A percentile compares a stretch with the other conserved stretches of the same genome.
These are phyloP conservation scores for Saccharomycopsis fermentans DNA, from an alignment of 805 yeast genomes.

Conservation along the genomic window DNA sequence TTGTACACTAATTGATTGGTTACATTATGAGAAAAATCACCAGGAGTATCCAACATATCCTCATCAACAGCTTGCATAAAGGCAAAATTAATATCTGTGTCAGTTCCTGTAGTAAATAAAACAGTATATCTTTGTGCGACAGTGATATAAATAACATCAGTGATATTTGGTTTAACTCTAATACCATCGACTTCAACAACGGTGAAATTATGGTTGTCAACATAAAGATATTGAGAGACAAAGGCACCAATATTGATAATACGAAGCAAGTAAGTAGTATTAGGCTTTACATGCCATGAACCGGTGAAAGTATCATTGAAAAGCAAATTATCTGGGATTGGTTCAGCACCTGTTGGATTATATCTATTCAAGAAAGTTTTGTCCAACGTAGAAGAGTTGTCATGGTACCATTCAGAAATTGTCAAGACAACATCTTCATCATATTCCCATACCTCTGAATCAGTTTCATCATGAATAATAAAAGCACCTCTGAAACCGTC, in stretches of 20 bases:
- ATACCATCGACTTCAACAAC: constrained; percentile 92
- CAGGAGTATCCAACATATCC: constrained; percentile 75
- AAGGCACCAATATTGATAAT: constrained; percentile 84
- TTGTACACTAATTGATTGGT: constrained; percentile 66
- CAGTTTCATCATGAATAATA: constrained; percentile 57
- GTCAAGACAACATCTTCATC: constrained; percentile 70
- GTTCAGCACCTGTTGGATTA: constrained; percentile 98
- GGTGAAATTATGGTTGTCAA: constrained; percentile 80
- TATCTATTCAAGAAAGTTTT: constrained; percentile 51
- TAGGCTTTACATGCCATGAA: constrained; percentile 74
- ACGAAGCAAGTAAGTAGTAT: constrained; percentile 74
- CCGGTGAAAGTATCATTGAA: constrained; percentile 73
- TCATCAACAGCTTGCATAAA: constrained; percentile 75
- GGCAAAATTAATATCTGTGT: constrained; percentile 59
- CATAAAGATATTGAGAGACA: constrained; percentile 77
- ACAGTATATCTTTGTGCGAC: constrained; percentile 90
- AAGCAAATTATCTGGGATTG: constrained; percentile 74
- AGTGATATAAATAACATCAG: constrained; percentile 66
- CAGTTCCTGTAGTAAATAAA: constrained; percentile 60
- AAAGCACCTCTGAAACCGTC: constrained; percentile 85
- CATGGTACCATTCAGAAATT: constrained; percentile 85
- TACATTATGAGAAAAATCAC: constrained; percentile 53
- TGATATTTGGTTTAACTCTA: constrained; percentile 62
- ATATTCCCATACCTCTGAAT: constrained; percentile 44
- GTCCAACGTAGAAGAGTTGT: constrained; percentile 36